Percentiles rank a stretch among this genome's conserved stretches.
phyloP scores from a whole-genome alignment of 2,329 filamentous ascomycete species.

The Myriosclerotinia curreyana region DNA sequence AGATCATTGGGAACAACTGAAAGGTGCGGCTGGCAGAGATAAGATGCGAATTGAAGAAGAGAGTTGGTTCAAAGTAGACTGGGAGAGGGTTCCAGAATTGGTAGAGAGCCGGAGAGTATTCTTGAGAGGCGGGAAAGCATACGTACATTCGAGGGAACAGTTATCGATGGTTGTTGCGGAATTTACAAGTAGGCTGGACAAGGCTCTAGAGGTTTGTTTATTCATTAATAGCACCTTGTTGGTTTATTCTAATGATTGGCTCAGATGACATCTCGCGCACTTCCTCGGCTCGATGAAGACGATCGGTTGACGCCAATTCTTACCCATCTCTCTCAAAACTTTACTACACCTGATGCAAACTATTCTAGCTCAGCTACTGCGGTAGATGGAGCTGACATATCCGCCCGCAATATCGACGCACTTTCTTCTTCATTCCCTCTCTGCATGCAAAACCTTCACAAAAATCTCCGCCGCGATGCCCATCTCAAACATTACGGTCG shows the following conservation, averaged over 20 bases:
- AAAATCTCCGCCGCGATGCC: slow-evolving; percentile 76
- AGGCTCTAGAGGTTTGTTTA: slow-evolving; percentile 75
- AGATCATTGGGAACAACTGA: slow-evolving; percentile 36
- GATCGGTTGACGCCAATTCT: slow-evolving; percentile 78
- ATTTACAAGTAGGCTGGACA: slow-evolving; percentile 75
- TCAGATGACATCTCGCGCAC: slow-evolving; percentile 80
- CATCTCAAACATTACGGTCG: slow-evolving; percentile 93
- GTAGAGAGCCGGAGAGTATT: slow-evolving; percentile 78
- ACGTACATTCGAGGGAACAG: slow-evolving; percentile 84
- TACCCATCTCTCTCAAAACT: slow-evolving; percentile 88
- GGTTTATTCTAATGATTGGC: slow-evolving; percentile 10
- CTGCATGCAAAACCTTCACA: slow-evolving; percentile 92
- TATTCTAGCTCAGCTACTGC: slow-evolving; percentile 66
- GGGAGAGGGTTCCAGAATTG: slow-evolving; percentile 87
- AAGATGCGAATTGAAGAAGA: slow-evolving; percentile 65
- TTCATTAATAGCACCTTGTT: background rate
- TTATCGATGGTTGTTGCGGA: slow-evolving; percentile 85
- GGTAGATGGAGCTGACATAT: slow-evolving; percentile 69
- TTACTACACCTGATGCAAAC: slow-evolving; percentile 82
- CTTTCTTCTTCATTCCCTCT: slow-evolving; percentile 81
- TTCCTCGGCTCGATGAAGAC: slow-evolving; percentile 93
- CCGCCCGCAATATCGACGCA: slow-evolving; percentile 73
- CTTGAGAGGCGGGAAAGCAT: slow-evolving; percentile 78
- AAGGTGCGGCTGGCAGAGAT: slow-evolving; percentile 38
- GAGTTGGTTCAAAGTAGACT: slow-evolving; percentile 94